Base-by-base conservation (phyloP, 2,329 filamentous ascomycete species). In the Pseudogymnoascus sp. region DNA sequence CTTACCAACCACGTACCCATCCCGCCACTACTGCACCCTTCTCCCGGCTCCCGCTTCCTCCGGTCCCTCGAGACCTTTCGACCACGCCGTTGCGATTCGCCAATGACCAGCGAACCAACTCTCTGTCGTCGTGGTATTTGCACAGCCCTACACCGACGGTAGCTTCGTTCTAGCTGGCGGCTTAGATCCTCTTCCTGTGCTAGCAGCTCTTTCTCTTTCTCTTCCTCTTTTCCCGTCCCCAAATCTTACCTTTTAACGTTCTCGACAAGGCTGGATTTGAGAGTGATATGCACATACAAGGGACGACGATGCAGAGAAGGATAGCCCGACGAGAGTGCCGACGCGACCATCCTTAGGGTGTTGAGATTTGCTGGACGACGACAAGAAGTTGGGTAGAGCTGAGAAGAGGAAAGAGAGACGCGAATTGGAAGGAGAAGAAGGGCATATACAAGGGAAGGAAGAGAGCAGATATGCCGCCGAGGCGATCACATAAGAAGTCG, bases 401-500 rank as follows among this genome's bases (percentile, higher is more conserved):
- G 23, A 26, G 23, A 26, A 36, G 13, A 15, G 33, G 33, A 38
- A 17, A 38, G 36, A 15, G 5, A 38, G 36, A 6, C n/a, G 3
- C 36, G 6, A 17, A 17, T 9, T 38, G 15, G 36, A 7, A 9
- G 5, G 8, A 5, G 15, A 38, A 15, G 36, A 26, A 26, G 36
- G 36, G n/a, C n/a, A 38, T 38, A 38, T 38, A 38, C 31, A 38
- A 38, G 4, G 33, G 4, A 36, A 9, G 4, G 15, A 9, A 38
- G 6, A 38, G 5, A 38, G 36, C 17, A 66, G 73, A 66, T 57
- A 87, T 87, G 85, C 83, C 86, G 65, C 85, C 86, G 31, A 78
- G 86, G 70, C 80, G 85, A 72, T 87, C 86, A 44, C 87, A 89
- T 74, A 89, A 87, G 72, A 89, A 88, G 77, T 88, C 85, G 64